phyloP scores from a whole-genome alignment of 139 green algal species.

The Micromonas commoda region DNA sequence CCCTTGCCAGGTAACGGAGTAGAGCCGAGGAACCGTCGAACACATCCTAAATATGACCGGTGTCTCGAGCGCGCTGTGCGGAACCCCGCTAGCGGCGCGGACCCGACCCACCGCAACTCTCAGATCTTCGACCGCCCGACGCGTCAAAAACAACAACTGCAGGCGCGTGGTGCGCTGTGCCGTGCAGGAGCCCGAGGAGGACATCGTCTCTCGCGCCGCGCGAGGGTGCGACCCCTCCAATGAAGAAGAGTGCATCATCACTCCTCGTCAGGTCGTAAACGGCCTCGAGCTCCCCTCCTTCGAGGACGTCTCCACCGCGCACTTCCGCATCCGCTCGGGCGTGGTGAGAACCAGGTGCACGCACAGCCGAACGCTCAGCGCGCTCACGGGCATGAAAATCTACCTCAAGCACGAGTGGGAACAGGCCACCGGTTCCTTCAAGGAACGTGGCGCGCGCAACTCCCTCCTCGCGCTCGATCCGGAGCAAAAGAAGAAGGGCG shows the following conservation, averaged over 20 bases:
- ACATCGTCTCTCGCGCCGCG: too few species aligned
- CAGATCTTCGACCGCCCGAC: too few species aligned
- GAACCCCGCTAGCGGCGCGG: not conserved
- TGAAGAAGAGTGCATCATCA: not conserved
- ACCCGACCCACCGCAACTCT: too few species aligned
- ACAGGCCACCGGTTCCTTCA: conserved; percentile 29
- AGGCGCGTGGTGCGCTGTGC: not conserved
- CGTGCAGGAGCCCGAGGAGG: too few species aligned
- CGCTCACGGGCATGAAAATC: conserved; percentile 3
- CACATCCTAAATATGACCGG: too few species aligned
- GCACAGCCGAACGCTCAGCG: not conserved
- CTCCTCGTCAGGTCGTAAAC: not conserved
- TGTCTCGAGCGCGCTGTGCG: not conserved
- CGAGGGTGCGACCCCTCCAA: too few species aligned
- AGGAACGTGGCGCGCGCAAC: conserved; percentile 31
- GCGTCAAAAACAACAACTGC: not conserved
- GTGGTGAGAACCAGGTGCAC: conserved; percentile 2
- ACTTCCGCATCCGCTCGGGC: not conserved
- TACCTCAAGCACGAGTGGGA: conserved; percentile 33
- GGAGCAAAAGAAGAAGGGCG: conserved; percentile 6
- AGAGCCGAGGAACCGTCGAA: too few species aligned
- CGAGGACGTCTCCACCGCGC: conserved; percentile 18
- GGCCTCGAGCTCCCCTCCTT: conserved; percentile 6
- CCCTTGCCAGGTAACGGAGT: too few species aligned
- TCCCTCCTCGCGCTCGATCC: conserved; percentile 15